Evolutionary conservation across 1,284 basidiomycete species (phyloP).

Genomic region (Exobasidium cylindrosporum): DNA sequence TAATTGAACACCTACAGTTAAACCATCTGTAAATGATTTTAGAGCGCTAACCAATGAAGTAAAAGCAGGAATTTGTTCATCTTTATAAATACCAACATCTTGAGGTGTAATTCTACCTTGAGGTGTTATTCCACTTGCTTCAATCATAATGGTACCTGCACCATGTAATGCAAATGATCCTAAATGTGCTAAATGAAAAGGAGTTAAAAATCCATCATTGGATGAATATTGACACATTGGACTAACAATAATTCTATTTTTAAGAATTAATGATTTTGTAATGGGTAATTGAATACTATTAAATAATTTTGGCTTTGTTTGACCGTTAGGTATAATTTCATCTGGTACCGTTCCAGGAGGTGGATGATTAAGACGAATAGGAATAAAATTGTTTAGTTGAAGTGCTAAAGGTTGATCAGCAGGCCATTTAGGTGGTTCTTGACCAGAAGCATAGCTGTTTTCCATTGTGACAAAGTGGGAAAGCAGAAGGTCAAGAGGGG

Average conservation of each 20-base stretch:
- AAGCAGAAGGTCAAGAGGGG: too few species aligned
- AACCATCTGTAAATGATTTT: conserved; percentile 64
- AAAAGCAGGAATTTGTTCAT: conserved; percentile 68
- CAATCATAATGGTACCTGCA: conserved; percentile 47
- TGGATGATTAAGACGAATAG: conserved; percentile 20
- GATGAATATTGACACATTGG: conserved; percentile 53
- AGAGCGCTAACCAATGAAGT: conserved; percentile 72
- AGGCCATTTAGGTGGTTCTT: conserved; percentile 11
- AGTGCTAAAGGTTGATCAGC: conserved; percentile 13
- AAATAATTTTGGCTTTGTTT: conserved; percentile 39
- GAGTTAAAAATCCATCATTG: conserved; percentile 41
- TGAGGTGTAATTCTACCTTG: conserved; percentile 66
- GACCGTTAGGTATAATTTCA: conserved; percentile 32
- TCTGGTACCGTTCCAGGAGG: conserved; percentile 42
- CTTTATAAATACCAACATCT: conserved; percentile 70
- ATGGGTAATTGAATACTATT: conserved; percentile 28
- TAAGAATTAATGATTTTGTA: conserved; percentile 29
- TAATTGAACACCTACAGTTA: conserved; percentile 72
- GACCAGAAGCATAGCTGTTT: conserved; percentile 12
- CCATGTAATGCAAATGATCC: conserved; percentile 51
- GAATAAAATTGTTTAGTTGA: conserved; percentile 14
- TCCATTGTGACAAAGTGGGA: too few species aligned
- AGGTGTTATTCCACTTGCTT: conserved; percentile 62
- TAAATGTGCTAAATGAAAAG: conserved; percentile 50
- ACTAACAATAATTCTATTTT: conserved; percentile 35